phyloP scores from a whole-genome alignment of 1,284 basidiomycete genomes.

The Leccinum insolens region DNA sequence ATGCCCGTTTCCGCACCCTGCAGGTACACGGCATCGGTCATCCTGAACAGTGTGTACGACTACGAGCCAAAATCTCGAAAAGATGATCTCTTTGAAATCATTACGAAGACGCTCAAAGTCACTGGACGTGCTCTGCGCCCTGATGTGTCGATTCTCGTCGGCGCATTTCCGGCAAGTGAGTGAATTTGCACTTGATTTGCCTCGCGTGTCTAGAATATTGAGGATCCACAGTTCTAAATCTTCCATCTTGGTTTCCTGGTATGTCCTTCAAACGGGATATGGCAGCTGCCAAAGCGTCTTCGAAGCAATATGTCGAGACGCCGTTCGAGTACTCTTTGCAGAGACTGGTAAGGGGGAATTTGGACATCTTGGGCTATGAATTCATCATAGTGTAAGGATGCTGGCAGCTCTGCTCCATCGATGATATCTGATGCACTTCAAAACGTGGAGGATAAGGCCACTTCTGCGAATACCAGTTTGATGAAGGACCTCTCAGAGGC shows the following conservation, averaged over 20 bases:
- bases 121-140: slow-evolving; percentile 19
- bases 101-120: slow-evolving; percentile 13
- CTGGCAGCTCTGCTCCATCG: slow-evolving; percentile 12
- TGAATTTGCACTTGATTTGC: neutral
- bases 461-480: neutral
- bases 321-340: slow-evolving; percentile 24
- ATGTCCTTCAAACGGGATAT: slow-evolving; percentile 22
- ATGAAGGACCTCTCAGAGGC: slow-evolving; percentile 21
- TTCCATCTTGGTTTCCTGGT: slow-evolving; percentile 27
- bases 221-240: slow-evolving; percentile 19
- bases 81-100: slow-evolving; percentile 20
- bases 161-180: slow-evolving; percentile 26
- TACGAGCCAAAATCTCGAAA: slow-evolving; percentile 20
- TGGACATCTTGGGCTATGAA: neutral
- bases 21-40: slow-evolving; percentile 32
- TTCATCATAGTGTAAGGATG: slow-evolving; percentile 12
- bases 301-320: slow-evolving; percentile 21
- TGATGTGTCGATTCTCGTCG: slow-evolving; percentile 25
- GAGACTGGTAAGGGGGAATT: slow-evolving; percentile 15
- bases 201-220: neutral
- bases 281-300: slow-evolving; percentile 9
- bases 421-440: slow-evolving; percentile 29
- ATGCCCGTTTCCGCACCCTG: neutral
- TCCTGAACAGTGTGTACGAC: slow-evolving; percentile 30
- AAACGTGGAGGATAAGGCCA: slow-evolving; percentile 10